Evolutionary conservation across 352 stramenopile species (phyloP).

Genomic region (Globisporangium cylindrosporum): DNA sequence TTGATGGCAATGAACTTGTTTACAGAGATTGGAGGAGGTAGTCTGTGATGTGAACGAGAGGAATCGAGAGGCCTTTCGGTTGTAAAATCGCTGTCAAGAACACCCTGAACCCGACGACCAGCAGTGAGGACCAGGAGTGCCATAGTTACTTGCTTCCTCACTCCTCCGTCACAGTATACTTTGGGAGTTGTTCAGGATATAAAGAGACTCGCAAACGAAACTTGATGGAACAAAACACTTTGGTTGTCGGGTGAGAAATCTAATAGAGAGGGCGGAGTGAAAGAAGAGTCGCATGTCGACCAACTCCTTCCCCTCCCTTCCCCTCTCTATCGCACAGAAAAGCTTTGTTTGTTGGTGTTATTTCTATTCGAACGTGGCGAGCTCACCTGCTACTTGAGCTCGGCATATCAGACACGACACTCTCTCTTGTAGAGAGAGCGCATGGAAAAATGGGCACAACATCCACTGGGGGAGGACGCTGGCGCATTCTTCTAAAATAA

Average conservation of each 20-base stretch:
- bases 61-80: no score
- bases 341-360: background rate
- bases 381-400: slow-evolving; percentile 22
- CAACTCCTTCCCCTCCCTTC: background rate
- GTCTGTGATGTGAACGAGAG: no score
- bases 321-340: background rate
- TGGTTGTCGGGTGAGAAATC: background rate
- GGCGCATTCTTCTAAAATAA: slow-evolving; percentile 19
- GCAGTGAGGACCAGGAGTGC: background rate
- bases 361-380: slow-evolving; percentile 17
- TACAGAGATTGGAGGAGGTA: no score
- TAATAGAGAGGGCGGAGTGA: background rate
- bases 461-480: background rate
- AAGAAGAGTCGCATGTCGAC: background rate
- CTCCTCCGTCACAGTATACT: background rate
- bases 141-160: background rate
- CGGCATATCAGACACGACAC: slow-evolving; percentile 12
- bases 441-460: slow-evolving; percentile 11
- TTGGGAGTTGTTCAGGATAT: background rate
- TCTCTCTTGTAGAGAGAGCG: background rate
- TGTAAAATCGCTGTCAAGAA: no score
- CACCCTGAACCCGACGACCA: no score
- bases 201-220: background rate
- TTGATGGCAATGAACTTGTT: no score
- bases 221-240: background rate